Evolutionary conservation across 805 yeast genomes (phyloP), one percentile per base, ranked within the genome.

Genomic region (Metschnikowia proteae): DNA sequence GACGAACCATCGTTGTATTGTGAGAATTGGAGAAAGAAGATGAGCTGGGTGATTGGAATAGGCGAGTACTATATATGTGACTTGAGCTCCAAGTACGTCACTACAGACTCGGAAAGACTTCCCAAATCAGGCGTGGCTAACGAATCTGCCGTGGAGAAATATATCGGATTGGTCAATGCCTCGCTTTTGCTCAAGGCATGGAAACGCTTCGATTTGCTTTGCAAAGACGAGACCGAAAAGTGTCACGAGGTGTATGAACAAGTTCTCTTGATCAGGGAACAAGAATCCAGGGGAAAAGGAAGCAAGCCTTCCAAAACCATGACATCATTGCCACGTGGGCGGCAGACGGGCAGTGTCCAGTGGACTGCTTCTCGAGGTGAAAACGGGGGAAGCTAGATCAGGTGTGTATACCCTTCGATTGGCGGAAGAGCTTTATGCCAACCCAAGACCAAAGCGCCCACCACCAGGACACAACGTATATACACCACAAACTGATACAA

Each of bases 1-100:
- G 96, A 92, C 64, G 80, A 88, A 51, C 97, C 97, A 0, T 62
- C 72, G 23, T 68, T 90, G 11, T 91, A 91, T 60, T 78, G 84
- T 42, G 74, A 77, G 35, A 96, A 95, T 38, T 91, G 98, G 97
- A 95, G 92, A 30, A 92, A 92, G 67, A 81, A 81, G 51, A 92
- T 92, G 97, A 86, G 96, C 45, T 89, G 88, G 66, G 86, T 83
- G 2, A 69, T 92, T 48, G 97, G 88, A 0, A 75, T 85, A 46
- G 76, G 83, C 41, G 73, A 73, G 9, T 72, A 73, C 36, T 89
- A 89, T 32, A 72, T 83, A 1, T 63, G 71, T 1, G 97, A 92
- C 63, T 83, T 92, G 29, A 79, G 90, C 25, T 63, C 65, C 8
- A 79, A 88, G 52, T 91, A 92, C 57, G 78, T 89, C 28, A 73